Evolutionary conservation across 805 yeast species (phyloP), one percentile per base, ranked within the genome.

Genomic region (Ogataea thermomethanolica): DNA sequence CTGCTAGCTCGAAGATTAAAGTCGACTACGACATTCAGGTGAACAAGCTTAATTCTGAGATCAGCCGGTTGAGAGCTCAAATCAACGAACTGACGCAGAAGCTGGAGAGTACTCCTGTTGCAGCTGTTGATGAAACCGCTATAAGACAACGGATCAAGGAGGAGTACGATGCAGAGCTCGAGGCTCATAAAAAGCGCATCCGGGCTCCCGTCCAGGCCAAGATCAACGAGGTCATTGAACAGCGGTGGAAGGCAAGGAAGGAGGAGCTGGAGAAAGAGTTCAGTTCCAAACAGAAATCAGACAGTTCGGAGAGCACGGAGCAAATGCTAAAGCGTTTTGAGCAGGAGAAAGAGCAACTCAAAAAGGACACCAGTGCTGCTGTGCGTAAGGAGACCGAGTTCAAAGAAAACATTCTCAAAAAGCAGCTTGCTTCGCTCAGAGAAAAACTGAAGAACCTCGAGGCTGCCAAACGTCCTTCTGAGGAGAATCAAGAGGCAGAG

Each of bases 361-460:
- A 72, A 13, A 69, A 66, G 24, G 73, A 68, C 33, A 70, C 74
- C 3, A 64, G 75, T 35, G 65, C 67, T 38, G 73, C 75, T 20
- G 72, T 76, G 30, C 74, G 75, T 35, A 75, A 78, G 54, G 79
- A 79, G 52, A 72, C 71, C 34, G 82, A 75, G 44, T 72, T 83
- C 58, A 74, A 79, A 49, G 70, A 72, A 41, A 74, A 70, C 43
- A 71, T 82, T 58, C 64, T 78, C 50, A 73, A 70, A 49, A 67
- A 69, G 47, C 79, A 74, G 56, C 62, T 76, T n/a, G 78, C 73
- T 31, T 71, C 70, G 37, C 64, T 75, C 22, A 78, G 74, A 44
- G 62, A 59, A 33, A 69, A 70, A 37, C 38, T 59, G 25, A 54
- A 58, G 25, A 39, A 49, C 27, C 31, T 54, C 25, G 47, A 55